Percentiles rank a stretch among this genome's conserved stretches.
phyloP scores from a whole-genome alignment of 2,329 filamentous ascomycete genomes.

The Cladorrhinum sp. region DNA sequence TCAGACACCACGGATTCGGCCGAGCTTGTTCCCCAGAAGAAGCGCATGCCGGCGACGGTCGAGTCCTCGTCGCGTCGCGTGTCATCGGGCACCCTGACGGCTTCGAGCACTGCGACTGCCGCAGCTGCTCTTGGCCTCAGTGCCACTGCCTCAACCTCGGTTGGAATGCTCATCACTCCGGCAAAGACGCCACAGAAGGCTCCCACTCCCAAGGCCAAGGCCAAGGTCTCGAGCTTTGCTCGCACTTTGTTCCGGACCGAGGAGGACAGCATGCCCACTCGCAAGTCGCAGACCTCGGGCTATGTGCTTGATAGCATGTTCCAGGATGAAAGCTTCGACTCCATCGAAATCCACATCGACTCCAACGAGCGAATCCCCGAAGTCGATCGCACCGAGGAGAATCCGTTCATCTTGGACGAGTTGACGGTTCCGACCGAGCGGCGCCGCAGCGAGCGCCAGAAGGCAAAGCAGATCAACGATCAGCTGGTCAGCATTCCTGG shows the following conservation, averaged over 20 bases:
- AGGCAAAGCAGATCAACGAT: background rate
- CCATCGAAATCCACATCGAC: constrained; percentile 75
- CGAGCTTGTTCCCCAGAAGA: constrained; percentile 50
- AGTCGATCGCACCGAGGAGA: constrained; percentile 62
- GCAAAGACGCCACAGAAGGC: constrained; percentile 73
- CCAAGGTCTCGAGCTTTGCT: constrained; percentile 49
- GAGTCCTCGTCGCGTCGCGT: constrained; percentile 45
- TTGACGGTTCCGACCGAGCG: constrained; percentile 34
- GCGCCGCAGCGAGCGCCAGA: constrained; percentile 54
- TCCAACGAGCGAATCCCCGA: constrained; percentile 73
- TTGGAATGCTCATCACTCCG: constrained; percentile 70
- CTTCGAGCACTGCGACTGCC: constrained; percentile 42
- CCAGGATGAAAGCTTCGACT: constrained; percentile 51
- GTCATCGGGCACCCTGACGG: constrained; percentile 44
- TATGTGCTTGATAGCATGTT: constrained; percentile 60
- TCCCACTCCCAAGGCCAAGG: constrained; percentile 47
- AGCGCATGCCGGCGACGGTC: constrained; percentile 44
- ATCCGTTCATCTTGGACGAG: constrained; percentile 65
- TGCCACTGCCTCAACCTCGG: constrained; percentile 20
- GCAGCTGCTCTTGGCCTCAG: constrained; percentile 40
- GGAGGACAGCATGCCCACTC: constrained; percentile 56
- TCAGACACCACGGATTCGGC: constrained; percentile 40
- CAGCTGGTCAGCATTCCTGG: constrained; percentile 53
- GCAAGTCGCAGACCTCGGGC: constrained; percentile 50
- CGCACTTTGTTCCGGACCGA: constrained; percentile 62